Evolutionary conservation across 768 basidiomycete genomes (phyloP), one percentile per base, ranked within the genome.

Genomic region (Mycena venus): DNA sequence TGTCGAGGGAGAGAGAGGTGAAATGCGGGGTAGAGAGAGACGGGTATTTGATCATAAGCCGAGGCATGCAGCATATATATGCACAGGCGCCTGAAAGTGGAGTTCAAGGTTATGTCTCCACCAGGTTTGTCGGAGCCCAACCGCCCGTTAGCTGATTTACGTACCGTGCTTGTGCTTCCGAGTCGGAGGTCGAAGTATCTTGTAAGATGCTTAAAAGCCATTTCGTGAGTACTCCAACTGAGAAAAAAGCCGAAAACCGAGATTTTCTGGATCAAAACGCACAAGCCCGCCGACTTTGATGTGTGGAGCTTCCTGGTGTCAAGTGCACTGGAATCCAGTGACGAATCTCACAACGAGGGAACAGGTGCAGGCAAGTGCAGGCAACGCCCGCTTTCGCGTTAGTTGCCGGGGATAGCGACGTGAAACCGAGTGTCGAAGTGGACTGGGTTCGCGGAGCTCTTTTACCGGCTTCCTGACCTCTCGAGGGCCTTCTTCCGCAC

Each of bases 401-500:
- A 62, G 23, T 11, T 23, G 34, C 38, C 31, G 25, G 3, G 19
- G 2, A 8, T 42, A 27, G 29, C 40, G n/a, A 32, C 34, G 23
- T 32, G 36, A 56, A 29, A 68, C 9, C n/a, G 3, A 25, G 21
- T n/a, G 36, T 32, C 47, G 59, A 38, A 51, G 38, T 27, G 44
- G 40, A 34, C 31, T 34, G 14, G 21, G 25, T 34, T 51, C 21
- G 40, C 51, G 70, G 56, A 64, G 53, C 61, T 62, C 21, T 71
- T 47, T 49, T 1, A 21, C 47, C 65, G 71, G 65, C 65, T 67
- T 72, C 64, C 40, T 25, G 38, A 60, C 32, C 47, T 71, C 64
- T 72, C 63, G 44, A 59, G 56, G 27, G 23, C 47, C 64, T 67
- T 67, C 71, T 73, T 5, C 71, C 71, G 65, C 71, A 44, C 36